Percentiles rank a stretch among this genome's conserved stretches.
phyloP scores from a whole-genome alignment of 139 green algal species.

The Nannochloris sp. region DNA sequence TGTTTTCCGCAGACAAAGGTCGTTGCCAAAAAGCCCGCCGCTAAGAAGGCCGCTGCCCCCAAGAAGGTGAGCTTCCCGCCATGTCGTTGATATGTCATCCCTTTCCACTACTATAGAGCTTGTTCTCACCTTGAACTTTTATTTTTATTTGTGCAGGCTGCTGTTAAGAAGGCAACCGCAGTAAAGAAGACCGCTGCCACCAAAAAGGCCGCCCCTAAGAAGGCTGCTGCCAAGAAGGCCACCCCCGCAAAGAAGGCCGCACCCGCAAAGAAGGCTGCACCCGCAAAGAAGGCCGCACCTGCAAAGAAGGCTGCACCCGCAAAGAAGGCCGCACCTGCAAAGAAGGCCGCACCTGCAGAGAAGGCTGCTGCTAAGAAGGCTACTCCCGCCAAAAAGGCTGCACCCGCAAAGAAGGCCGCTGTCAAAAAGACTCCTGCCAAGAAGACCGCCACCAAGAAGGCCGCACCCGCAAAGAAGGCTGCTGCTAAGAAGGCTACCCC shows the following conservation, averaged over 20 bases:
- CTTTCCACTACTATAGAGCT: not conserved
- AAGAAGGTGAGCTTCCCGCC: conserved; percentile 3
- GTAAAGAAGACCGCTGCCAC: conserved; percentile 6
- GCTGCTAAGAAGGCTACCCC: not conserved
- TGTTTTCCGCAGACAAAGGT: not conserved
- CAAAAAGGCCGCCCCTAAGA: not conserved
- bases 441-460: conserved; percentile 35
- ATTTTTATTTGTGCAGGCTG: no score
- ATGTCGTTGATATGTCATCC: not conserved
- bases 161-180: not conserved
- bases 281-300: conserved; percentile 4
- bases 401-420: conserved; percentile 15
- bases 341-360: not conserved
- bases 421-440: conserved; percentile 37
- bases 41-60: not conserved
- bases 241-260: conserved; percentile 19
- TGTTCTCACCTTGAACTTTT: not conserved
- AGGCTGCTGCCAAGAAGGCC: conserved; percentile 5
- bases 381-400: conserved; percentile 19
- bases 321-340: not conserved
- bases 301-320: not conserved
- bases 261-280: conserved; percentile 8
- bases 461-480: not conserved
- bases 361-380: conserved; percentile 8
- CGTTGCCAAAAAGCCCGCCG: not conserved